phyloP scores from a whole-genome alignment of 257 asterid genomes.

The Solanum lycopersicoides region DNA sequence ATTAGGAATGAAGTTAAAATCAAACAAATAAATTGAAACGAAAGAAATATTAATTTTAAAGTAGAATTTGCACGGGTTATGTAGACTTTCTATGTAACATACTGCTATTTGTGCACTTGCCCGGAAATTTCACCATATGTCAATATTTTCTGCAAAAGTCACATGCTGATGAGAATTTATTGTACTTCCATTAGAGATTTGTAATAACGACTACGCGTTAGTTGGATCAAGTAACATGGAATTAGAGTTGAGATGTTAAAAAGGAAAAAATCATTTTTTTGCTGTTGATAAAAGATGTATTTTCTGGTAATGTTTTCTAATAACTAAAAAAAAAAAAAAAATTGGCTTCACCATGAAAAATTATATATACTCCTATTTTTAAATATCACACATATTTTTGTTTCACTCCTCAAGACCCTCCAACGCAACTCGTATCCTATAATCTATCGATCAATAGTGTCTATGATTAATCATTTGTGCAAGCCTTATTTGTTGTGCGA shows the following conservation, averaged over 20 bases:
- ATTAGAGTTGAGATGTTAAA: background rate
- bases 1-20: too few species aligned
- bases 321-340: background rate
- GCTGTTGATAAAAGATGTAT: background rate
- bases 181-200: background rate
- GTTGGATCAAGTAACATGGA: background rate
- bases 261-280: background rate
- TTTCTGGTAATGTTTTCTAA: background rate
- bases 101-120: background rate
- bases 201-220: background rate
- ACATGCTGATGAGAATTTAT: background rate
- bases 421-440: too few species aligned
- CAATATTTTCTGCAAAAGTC: background rate
- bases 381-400: too few species aligned
- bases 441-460: background rate
- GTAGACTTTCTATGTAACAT: background rate
- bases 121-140: background rate
- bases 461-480: too few species aligned
- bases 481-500: background rate
- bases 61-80: background rate
- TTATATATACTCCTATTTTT: too few species aligned
- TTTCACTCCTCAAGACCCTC: too few species aligned
- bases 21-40: too few species aligned
- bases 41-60: too few species aligned
- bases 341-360: background rate